phyloP scores from a whole-genome alignment of 148 eudicot genomes.

The Cornus florida region DNA sequence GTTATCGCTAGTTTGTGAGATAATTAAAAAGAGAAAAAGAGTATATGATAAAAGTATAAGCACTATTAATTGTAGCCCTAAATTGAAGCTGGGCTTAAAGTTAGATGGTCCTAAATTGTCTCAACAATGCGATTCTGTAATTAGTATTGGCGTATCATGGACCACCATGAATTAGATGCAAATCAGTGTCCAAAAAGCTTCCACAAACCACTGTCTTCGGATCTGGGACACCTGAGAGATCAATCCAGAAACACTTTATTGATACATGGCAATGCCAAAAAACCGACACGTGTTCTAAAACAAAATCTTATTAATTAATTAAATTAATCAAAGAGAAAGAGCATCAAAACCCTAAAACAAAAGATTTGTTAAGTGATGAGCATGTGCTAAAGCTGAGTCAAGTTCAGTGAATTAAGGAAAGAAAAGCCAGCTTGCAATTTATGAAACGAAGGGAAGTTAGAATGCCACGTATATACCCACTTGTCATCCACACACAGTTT shows the following conservation, averaged over 20 bases:
- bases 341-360: not conserved
- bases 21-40: no score
- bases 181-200: conserved; percentile 6
- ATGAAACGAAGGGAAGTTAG: conserved; percentile 14
- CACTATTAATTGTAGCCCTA: no score
- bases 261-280: not conserved
- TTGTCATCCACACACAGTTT: conserved; percentile 11
- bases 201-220: conserved; percentile 12
- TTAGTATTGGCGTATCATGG: not conserved
- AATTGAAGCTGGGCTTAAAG: no score
- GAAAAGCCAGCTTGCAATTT: conserved; percentile 21
- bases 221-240: conserved; percentile 22
- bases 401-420: not conserved
- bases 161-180: conserved; percentile 11
- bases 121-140: not conserved
- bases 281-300: conserved; percentile 8
- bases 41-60: no score
- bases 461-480: conserved; percentile 29
- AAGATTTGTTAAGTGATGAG: conserved; percentile 12
- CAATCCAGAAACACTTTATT: conserved; percentile 11
- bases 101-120: not conserved
- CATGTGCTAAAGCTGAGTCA: conserved; percentile 38
- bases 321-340: not conserved
- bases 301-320: not conserved
- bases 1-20: no score